phyloP scores from a whole-genome alignment of 2,329 filamentous ascomycete species.

The Penicillium sp. region DNA sequence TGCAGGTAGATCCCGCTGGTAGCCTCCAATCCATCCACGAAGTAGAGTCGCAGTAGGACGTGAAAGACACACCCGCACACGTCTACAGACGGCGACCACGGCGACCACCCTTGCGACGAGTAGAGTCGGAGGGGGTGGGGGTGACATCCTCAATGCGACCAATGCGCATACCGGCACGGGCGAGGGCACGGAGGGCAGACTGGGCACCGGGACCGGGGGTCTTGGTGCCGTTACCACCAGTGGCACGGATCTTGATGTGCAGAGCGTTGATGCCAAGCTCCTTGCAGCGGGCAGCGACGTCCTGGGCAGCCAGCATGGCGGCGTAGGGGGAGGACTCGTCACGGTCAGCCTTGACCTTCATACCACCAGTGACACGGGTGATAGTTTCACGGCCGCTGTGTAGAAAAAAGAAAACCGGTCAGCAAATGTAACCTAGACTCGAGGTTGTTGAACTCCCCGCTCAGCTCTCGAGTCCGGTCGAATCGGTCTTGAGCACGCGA shows the following conservation, averaged over 20 bases:
- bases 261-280: constrained; percentile 87
- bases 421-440: constrained; percentile 47
- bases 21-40: constrained; percentile 33
- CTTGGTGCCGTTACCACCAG: constrained; percentile 99
- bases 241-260: constrained; percentile 99
- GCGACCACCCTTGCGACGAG: constrained; percentile 99
- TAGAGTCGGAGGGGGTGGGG: constrained; percentile 97
- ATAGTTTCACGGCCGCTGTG: constrained; percentile 98
- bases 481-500: constrained; percentile 2
- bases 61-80: constrained; percentile 36
- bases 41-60: constrained; percentile 26
- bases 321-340: constrained; percentile 99
- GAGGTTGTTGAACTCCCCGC: background rate
- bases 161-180: constrained; percentile 99
- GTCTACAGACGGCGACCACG: constrained; percentile 99
- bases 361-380: constrained; percentile 98
- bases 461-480: constrained; percentile 3
- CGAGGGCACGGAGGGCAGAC: constrained; percentile 96
- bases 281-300: constrained; percentile 88
- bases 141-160: constrained; percentile 99
- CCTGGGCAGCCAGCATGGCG: constrained; percentile 99
- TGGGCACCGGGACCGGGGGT: constrained; percentile 98
- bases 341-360: constrained; percentile 99
- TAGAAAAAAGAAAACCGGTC: constrained; percentile 49
- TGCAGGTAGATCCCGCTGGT: constrained; percentile 33